Percentiles rank a stretch among this genome's conserved stretches.
Conservation (phyloP, 495 filamentous ascomycete genomes). For the Astrocystis sublimbata region DNA sequence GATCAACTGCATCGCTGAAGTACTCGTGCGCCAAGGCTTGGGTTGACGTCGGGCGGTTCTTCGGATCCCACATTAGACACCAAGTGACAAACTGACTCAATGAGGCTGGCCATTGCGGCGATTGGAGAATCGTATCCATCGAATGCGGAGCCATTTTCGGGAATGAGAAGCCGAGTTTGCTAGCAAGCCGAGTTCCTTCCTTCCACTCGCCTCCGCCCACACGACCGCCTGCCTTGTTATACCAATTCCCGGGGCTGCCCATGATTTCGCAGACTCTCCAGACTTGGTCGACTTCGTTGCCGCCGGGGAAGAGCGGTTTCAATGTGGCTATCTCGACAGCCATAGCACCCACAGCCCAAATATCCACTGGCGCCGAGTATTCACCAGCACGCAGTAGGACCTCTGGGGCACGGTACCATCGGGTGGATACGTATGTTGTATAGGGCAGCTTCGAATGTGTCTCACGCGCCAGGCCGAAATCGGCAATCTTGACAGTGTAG, state of each 20-base stretch:
- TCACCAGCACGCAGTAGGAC: constrained; percentile 92
- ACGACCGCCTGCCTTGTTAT: constrained; percentile 80
- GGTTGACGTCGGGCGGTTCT: constrained; percentile 86
- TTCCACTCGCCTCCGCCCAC: constrained; percentile 98
- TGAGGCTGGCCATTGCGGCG: constrained; percentile 88
- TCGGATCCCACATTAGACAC: constrained; percentile 99
- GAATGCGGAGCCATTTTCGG: constrained; percentile 99
- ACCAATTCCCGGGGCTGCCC: constrained; percentile 98
- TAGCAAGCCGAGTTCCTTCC: constrained; percentile 87
- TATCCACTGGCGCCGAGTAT: constrained; percentile 97
- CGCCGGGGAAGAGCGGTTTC: constrained; percentile 95
- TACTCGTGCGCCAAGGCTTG: constrained; percentile 94
- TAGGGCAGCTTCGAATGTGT: constrained; percentile 95
- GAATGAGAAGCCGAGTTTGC: constrained; percentile 97
- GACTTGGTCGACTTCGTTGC: constrained; percentile 98
- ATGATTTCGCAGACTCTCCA: constrained; percentile 99
- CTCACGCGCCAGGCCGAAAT: constrained; percentile 97
- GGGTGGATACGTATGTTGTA: constrained; percentile 97
- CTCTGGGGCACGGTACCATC: constrained; percentile 98
- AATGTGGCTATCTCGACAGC: constrained; percentile 97
- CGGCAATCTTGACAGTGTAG: constrained; percentile 98
- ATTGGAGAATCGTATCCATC: constrained; percentile 89
- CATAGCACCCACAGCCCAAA: constrained; percentile 99
- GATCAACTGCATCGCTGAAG: constrained; percentile 94
- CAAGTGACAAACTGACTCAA: constrained; percentile 93